Conservation (phyloP, 2,329 filamentous ascomycete species). For the Ophiostoma triangulosporum region DNA sequence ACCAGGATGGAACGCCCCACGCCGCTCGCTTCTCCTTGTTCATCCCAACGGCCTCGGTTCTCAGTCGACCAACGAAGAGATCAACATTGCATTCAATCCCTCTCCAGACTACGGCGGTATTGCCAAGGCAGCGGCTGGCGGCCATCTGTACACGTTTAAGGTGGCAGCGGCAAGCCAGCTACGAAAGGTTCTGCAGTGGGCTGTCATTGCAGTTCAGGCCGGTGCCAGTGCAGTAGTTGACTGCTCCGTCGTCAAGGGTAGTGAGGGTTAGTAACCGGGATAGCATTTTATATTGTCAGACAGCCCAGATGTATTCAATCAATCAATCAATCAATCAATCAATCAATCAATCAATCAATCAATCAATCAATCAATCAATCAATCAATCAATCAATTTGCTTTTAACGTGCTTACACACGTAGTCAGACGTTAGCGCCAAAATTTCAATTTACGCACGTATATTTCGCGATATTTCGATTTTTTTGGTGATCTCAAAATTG, state of each 20-base stretch:
- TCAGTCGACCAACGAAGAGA: conserved; percentile 43
- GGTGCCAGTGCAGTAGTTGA: conserved; percentile 41
- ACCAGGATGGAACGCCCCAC: conserved; percentile 45
- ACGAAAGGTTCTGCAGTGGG: conserved; percentile 32
- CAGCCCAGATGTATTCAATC: no score
- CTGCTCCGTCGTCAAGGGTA: conserved; percentile 31
- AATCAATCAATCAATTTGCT: no score
- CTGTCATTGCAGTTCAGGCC: conserved; percentile 35
- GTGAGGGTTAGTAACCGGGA: no score
- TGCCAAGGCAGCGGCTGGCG: conserved; percentile 44
- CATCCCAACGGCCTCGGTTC: conserved; percentile 44
- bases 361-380: no score
- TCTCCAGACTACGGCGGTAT: conserved; percentile 46
- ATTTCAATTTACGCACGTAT: no score
- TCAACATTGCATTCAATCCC: conserved; percentile 47
- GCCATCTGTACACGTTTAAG: conserved; percentile 35
- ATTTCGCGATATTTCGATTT: no score
- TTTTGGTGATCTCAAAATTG: no score
- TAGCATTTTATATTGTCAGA: no score
- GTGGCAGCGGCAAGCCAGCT: conserved; percentile 34
- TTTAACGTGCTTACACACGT: no score
- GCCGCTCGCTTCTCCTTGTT: conserved; percentile 41
- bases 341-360: no score
- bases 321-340: no score
- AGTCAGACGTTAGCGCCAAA: no score